Conservation (phyloP, 2,329 filamentous ascomycete species). For the Davidsoniella neocaledoniae region DNA sequence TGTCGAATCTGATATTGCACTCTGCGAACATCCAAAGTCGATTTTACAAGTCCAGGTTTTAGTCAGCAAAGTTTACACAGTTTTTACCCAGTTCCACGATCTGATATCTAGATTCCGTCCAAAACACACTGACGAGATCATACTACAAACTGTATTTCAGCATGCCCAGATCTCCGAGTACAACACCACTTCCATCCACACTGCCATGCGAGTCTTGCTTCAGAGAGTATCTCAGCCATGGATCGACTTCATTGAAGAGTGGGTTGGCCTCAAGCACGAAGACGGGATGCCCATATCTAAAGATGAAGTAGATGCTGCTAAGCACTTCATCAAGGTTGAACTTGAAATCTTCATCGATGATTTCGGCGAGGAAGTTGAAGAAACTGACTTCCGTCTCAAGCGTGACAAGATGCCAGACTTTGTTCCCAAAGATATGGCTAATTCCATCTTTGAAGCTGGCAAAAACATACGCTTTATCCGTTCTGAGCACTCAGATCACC, state of each 20-base stretch:
- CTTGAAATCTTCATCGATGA: conserved; percentile 39
- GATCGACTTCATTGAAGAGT: conserved; percentile 51
- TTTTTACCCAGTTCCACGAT: conserved; percentile 34
- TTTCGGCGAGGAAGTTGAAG: conserved; percentile 37
- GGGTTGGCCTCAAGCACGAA: conserved; percentile 54
- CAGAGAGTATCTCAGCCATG: conserved; percentile 46
- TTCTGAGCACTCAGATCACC: conserved; percentile 53
- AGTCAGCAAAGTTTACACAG: conserved; percentile 28
- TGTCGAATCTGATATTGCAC: conserved; percentile 32
- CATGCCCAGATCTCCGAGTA: conserved; percentile 48
- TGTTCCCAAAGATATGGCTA: conserved; percentile 50
- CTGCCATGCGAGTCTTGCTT: conserved; percentile 51
- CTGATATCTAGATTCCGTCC: conserved; percentile 31
- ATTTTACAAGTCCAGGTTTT: conserved; percentile 36
- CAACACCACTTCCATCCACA: conserved; percentile 40
- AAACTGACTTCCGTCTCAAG: conserved; percentile 46
- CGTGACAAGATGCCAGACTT: conserved; percentile 53
- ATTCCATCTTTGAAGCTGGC: conserved; percentile 63
- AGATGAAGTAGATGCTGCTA: conserved; percentile 25
- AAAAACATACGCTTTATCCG: conserved; percentile 58
- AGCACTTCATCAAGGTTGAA: conserved; percentile 45
- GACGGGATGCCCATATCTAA: conserved; percentile 36
- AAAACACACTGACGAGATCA: conserved; percentile 37
- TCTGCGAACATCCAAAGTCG: conserved; percentile 27
- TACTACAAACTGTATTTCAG: conserved; percentile 44